Evolutionary conservation across 495 filamentous ascomycete species (phyloP).

Genomic region (Neurospora sp.): DNA sequence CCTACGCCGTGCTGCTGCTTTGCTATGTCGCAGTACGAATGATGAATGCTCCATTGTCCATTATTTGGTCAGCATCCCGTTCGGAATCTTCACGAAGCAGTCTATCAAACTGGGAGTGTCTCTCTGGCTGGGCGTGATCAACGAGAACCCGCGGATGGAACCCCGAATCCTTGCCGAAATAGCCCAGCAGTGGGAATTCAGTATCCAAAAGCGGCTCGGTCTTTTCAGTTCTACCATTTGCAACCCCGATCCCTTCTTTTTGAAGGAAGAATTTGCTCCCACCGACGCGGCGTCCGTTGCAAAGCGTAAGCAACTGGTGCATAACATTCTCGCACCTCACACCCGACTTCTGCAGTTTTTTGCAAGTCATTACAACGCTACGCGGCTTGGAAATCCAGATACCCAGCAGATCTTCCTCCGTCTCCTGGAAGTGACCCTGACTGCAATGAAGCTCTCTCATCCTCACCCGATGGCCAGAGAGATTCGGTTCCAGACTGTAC

Average conservation of each 20-base stretch:
- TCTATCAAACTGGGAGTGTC: slow-evolving; percentile 92
- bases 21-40: slow-evolving; percentile 65
- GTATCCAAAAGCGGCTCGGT: slow-evolving; percentile 61
- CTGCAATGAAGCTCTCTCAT: slow-evolving; percentile 56
- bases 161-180: slow-evolving; percentile 74
- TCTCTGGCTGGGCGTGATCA: slow-evolving; percentile 91
- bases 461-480: slow-evolving; percentile 84
- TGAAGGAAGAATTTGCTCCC: slow-evolving; percentile 86
- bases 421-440: slow-evolving; percentile 63
- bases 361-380: slow-evolving; percentile 87
- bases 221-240: slow-evolving; percentile 69
- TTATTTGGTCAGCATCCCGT: slow-evolving; percentile 83
- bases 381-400: slow-evolving; percentile 67
- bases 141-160: slow-evolving; percentile 86
- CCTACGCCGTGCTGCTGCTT: slow-evolving; percentile 69
- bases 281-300: slow-evolving; percentile 69
- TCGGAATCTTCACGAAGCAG: slow-evolving; percentile 84
- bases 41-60: slow-evolving; percentile 70
- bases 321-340: slow-evolving; percentile 77
- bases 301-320: slow-evolving; percentile 63
- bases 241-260: slow-evolving; percentile 79
- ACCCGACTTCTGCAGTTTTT: slow-evolving; percentile 79
- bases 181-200: slow-evolving; percentile 76
- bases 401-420: slow-evolving; percentile 72
- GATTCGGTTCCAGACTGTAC: slow-evolving; percentile 74